Evolutionary conservation across 192 early-diverging fungal species (phyloP), one percentile per base, ranked within the genome.

Genomic region (Coemansia sp.): DNA sequence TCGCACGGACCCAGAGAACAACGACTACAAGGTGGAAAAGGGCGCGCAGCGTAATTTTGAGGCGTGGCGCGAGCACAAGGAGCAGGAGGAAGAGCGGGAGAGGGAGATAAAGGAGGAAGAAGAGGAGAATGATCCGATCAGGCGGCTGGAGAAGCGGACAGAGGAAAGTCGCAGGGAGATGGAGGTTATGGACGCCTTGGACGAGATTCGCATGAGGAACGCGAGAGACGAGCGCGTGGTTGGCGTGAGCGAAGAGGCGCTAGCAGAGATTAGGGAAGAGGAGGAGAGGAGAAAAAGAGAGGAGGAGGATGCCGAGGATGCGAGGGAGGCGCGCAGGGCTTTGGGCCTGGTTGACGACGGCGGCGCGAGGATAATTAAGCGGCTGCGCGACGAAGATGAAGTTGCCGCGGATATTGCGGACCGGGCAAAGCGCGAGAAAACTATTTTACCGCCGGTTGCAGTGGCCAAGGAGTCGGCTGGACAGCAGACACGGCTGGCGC

Each of bases 31-130:
- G 14, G 91, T 89, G 14, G 97, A 99, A 55, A 85, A 90, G 55
- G 97, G 97, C 18, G 95, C 93, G 0, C 82, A 80, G 49, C 80
- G 97, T 10, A 98, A 97, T 61, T 98, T 98, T 84, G 95, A 98
- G 71, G 91, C 92, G 0, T 94, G 93, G 90, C 66, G 92, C 8
- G 92, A 91, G 18, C 81, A 83, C 49, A 59, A 69, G n/a, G 85
- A 85, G 14, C 67, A 82, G 10, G 78, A 78, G 15, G 89, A 90
- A 50, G 81, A 83, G 59, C 42, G 69, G 15, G 67, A 81, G 56
- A 55, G 67, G 40, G 79, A 86, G 52, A 78, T 85, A 49, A 78
- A 86, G 48, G 86, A 87, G 18, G 75, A 89, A 34, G 89, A 90
- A 40, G 96, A 96, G 61, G 93, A 90, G 48, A 87, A 93, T 49